Evolutionary conservation across 345 rosid genomes (phyloP), one percentile per base, ranked within the genome.

Genomic region (Moricandia moricandioides): DNA sequence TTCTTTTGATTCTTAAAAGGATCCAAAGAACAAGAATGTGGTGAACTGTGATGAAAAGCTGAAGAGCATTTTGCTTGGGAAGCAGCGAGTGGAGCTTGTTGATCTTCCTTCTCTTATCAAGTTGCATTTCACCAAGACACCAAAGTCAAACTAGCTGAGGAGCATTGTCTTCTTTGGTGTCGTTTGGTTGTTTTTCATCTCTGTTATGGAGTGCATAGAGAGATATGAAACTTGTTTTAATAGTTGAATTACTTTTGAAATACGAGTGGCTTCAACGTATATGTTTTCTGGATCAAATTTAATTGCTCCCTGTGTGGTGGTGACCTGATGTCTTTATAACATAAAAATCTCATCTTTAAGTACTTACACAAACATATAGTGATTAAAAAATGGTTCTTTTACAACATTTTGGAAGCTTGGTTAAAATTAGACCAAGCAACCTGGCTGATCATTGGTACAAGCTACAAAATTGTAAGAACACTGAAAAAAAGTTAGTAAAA

Each of bases 81-180:
- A 88, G 86, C 45, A 83, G 56, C 93, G 69, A 81, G 90, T 94
- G 78, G 97, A 89, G 37, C 84, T 92, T 1, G 90, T 79, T 4
- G 97, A 94, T 64, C 98, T 94, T 70, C 97, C 97, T 57, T 83
- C 84, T 9, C 76, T 94, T 34, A 83, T 94, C 86, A 92, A 88
- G 78, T 74, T 88, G 71, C 98, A 92, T 83, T 88, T 91, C 67
- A 93, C 97, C 2, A 91, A 90, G 70, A 77, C 27, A 66, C 79
- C 82, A 30, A 91, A 90, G 86, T 89, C 82, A 83, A 67, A 7
- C 33, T 57, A 43, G 49, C 45, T 37, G 13, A 37, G 7, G 39
- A 24, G 35, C 63, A 17, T n/a, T 13, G 30, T 18, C 6, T 69
- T 62, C 70, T 27, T 51, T 61, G 33, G 62, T 18, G 43, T 61